Evolutionary conservation across 2,329 filamentous ascomycete genomes (phyloP), one percentile per base, ranked within the genome.

Genomic region (Apiospora arundinis): DNA sequence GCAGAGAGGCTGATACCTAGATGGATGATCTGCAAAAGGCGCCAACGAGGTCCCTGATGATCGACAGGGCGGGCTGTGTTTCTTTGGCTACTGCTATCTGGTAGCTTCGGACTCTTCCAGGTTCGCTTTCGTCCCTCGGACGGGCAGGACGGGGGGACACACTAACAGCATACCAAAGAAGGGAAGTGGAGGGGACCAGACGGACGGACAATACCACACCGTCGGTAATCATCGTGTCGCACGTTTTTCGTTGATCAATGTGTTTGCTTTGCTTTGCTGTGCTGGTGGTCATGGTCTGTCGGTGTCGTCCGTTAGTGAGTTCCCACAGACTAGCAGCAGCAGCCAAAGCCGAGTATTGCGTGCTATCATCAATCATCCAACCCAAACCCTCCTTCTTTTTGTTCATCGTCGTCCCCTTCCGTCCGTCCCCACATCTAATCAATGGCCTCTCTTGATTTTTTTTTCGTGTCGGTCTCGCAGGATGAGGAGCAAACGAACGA

Each of bases 151-250:
- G 46, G 18, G 45, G 8, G 45, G 46, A 32, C 25, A 56, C 49
- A 49, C n/a, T n/a, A 23, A 21, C 6, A 21, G n/a, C n/a, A n/a
- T n/a, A n/a, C n/a, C n/a, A n/a, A n/a, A n/a, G n/a, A n/a, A n/a
- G n/a, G n/a, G n/a, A n/a, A n/a, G n/a, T n/a, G n/a, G n/a, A n/a
- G n/a, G n/a, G n/a, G n/a, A n/a, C 18, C 45, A 23, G n/a, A 16
- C 23, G 25, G 48, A 52, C 48, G 48, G 48, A 52, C 23, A 52
- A 52, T 52, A 56, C 49, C 52, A 60, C 52, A 37, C 52, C 11
- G 52, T 37, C 52, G 52, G 52, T 37, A 60, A 37, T 5, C 42
- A 45, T 60, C 52, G 28, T 37, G 9, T 37, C 52, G 18, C 18
- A 52, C 23, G 23, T 28, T 45, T 18, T 45, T 49, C n/a, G 48